Percentiles rank a stretch among this genome's conserved stretches.
These are phyloP conservation scores for Termitomyces sp. DNA, from an alignment of 768 basidiomycete genomes.

Conservation along the genomic window DNA sequence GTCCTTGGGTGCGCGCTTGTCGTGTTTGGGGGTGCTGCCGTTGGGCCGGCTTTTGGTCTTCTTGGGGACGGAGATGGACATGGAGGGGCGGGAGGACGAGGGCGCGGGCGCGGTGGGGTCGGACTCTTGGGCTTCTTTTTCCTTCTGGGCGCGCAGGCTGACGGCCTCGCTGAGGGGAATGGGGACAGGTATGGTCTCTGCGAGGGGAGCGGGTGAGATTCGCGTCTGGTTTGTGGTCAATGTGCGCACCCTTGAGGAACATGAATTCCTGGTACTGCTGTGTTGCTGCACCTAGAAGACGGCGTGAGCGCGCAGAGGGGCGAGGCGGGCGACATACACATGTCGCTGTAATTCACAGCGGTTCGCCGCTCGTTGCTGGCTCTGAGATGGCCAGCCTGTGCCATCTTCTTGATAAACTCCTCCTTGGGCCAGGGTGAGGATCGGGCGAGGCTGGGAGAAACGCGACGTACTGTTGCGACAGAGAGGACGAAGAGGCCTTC, in stretches of 20 bases:
- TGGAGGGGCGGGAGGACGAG: constrained; percentile 14
- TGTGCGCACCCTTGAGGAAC: constrained; percentile 56
- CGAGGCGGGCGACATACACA: constrained; percentile 44
- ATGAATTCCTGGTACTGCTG: constrained; percentile 63
- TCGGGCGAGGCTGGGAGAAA: not conserved
- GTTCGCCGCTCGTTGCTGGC: constrained; percentile 54
- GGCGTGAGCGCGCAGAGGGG: constrained; percentile 3
- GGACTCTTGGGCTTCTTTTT: constrained; percentile 51
- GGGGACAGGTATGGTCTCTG: constrained; percentile 66
- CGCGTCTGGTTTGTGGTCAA: not conserved
- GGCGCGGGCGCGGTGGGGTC: constrained; percentile 38
- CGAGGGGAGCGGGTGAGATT: not conserved
- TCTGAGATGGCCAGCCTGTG: constrained; percentile 62
- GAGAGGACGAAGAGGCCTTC: constrained; percentile 73
- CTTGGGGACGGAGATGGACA: constrained; percentile 17
- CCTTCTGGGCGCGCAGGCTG: constrained; percentile 42
- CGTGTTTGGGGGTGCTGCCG: constrained; percentile 6
- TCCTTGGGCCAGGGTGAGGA: constrained; percentile 36
- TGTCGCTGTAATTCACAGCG: constrained; percentile 62
- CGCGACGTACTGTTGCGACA: constrained; percentile 58
- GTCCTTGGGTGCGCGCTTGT: constrained; percentile 7
- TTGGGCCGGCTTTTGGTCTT: constrained; percentile 27
- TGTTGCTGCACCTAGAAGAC: constrained; percentile 45
- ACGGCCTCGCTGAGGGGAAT: constrained; percentile 58
- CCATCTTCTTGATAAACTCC: constrained; percentile 77